Base-by-base conservation (phyloP, 148 eudicot species). In the Diospyros lotus region DNA sequence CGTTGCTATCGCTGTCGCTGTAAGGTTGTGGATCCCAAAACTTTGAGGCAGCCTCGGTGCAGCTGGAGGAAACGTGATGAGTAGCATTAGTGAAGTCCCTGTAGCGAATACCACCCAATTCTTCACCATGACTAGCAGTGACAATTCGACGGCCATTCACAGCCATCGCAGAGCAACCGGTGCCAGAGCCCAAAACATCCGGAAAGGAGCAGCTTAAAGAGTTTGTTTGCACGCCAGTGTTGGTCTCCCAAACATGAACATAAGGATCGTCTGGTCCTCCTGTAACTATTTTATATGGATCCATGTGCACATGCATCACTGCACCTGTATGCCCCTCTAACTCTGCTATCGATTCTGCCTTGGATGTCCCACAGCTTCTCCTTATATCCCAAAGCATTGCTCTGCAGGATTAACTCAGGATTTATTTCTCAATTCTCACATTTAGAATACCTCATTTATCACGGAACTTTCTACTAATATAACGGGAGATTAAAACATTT, bases 381-480 rank as follows among this genome's bases (percentile, higher is more conserved):
- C 97, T 85, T n/a, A 85, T 53, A 78, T 92, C 97, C 91, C 94
- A 92, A 51, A 92, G 76, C 83, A 79, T 75, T 58, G 88, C 90
- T 75, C 94, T 92, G 89, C 84, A 75, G 10, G 53, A 71, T 13
- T 18, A 78, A 41, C 39, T 46, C 17, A 3, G 8, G 51, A 68
- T 2, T 48, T 2, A 17, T 50, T 68, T 68, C 58, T 50, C n/a
- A 68, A 41, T 17, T 3, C 28, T 68, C 12, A 2, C 11, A 39
- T 68, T 9, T 51, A 68, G 6, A 68, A 75, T 1, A 14, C n/a
- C 41, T 60, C 9, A 55, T 55, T 9, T 55, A 28, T 28, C 28
- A 28, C 28, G 28, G 28, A 28, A 28, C 28, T 28, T 28, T 28
- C 0, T 28, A 64, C 41, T 44, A n/a, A 28, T 50, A 39, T 50